Base-by-base conservation (phyloP, 2,329 filamentous ascomycete genomes). In the Elsinoe ampelina region DNA sequence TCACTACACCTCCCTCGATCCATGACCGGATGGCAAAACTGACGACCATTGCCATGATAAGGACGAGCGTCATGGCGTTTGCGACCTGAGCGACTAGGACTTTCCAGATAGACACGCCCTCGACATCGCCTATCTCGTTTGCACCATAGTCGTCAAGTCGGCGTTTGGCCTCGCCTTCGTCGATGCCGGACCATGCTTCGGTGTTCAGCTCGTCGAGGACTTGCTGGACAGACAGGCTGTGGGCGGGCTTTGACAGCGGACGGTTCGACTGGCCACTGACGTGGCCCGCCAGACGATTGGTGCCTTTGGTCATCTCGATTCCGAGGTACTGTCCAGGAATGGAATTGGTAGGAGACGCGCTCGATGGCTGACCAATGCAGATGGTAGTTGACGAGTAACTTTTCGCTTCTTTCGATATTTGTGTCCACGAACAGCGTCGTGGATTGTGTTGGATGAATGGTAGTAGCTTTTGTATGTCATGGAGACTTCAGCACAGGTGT, bases 51-150 rank as follows among this genome's bases (percentile, higher is more conserved):
- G 72, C 74, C 55, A 76, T 62, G 34, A 77, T 72, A 11, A 77
- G 67, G 65, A 84, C 84, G 68, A 87, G 68, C 61, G 86, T 86
- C 86, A 89, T 89, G 58, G 86, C 86, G 74, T 90, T 90, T 66
- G 83, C 80, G 19, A 89, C 70, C 68, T 90, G 86, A 63, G 84
- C 84, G 58, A 86, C 72, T 47, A 90, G 72, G 41, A 90, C 87
- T 63, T 84, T 90, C 64, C 77, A 83, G 75, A 85, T 83, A 78
- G 66, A 80, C 48, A 90, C 83, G 30, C 80, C 80, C 26, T 79
- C 82, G 15, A 78, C 83, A 19, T 87, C 80, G 43, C 88, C 81
- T 17, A 90, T 76, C 66, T 88, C 84, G 72, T 90, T 90, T 15
- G 71, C 74, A 50, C 85, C 84, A 66, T 85, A 83, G 58, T 79